Evolutionary conservation across 208 protist genomes (phyloP), one percentile per base, ranked within the genome.

Genomic region (Crithidia mellificae): DNA sequence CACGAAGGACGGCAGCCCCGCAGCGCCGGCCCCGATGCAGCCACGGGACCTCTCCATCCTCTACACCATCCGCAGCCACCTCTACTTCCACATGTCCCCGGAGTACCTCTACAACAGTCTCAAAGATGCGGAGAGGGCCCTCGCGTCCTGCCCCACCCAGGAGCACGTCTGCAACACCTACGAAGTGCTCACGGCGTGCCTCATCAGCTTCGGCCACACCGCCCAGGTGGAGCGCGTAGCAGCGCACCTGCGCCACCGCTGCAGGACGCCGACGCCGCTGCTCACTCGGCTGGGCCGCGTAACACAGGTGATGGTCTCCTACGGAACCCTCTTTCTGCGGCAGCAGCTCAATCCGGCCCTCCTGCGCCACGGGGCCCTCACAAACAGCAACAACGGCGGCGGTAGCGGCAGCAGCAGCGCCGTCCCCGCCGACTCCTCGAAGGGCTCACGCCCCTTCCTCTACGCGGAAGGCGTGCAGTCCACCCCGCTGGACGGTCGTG

Each of bases 261-360:
- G 61, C 22, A 53, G 70, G 19, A 38, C 29, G 29, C 32, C n/a
- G 22, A 59, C 70, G 7, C 70, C 70, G 36, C 70, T 75, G 30
- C 51, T 75, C 15, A 44, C 53, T 2, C 70, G 70, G 4, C 54
- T 75, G 0, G 55, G 59, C 25, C 70, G 70, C 15, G 70, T 75
- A 14, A 59, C 56, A n/a, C 70, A 75, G 70, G 70, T 75, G 41
- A 69, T 75, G 70, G 56, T 75, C 55, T 69, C 70, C 9, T 75
- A 75, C 62, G 63, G 54, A 1, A 46, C 63, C 2, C 49, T 68
- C 34, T 75, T 75, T 27, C 36, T 75, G 20, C 61, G 24, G 12
- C 70, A 75, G 62, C 70, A 69, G 55, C 46, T 69, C 11, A 64
- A 49, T 7, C 41, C 58, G 9, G 30, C 44, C 19, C 58, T 64